Percentiles rank a stretch among this genome's conserved stretches.
Conservation (phyloP, 1,284 basidiomycete genomes). For the Trametes versicolor region DNA sequence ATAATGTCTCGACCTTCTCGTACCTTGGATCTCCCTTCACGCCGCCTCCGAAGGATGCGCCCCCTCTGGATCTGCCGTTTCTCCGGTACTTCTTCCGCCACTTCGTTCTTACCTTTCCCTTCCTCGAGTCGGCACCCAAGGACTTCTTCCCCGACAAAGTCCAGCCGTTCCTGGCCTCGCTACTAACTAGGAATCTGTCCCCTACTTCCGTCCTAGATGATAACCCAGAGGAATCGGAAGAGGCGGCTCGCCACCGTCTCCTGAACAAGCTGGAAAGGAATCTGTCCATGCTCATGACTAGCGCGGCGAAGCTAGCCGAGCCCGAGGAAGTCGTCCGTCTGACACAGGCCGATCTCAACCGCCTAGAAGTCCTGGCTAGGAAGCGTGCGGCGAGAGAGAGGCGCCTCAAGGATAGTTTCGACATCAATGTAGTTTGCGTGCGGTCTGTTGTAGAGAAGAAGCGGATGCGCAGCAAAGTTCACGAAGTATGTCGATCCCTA, state of each 20-base stretch:
- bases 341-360: conserved; percentile 81
- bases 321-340: conserved; percentile 90
- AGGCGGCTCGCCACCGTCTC: conserved; percentile 54
- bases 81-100: conserved; percentile 90
- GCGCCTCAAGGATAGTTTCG: conserved; percentile 69
- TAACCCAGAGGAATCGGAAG: conserved; percentile 61
- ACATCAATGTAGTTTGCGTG: conserved; percentile 91
- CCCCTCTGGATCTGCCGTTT: conserved; percentile 82
- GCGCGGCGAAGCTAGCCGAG: conserved; percentile 84
- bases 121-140: conserved; percentile 86
- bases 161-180: conserved; percentile 89
- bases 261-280: conserved; percentile 85
- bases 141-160: conserved; percentile 93
- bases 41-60: conserved; percentile 70
- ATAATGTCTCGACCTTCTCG: conserved; percentile 79
- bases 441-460: conserved; percentile 84
- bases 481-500: conserved; percentile 68
- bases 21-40: conserved; percentile 89
- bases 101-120: conserved; percentile 93
- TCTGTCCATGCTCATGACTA: conserved; percentile 80
- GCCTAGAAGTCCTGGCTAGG: conserved; percentile 74
- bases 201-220: conserved; percentile 71
- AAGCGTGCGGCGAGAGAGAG: conserved; percentile 62
- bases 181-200: conserved; percentile 83
- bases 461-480: conserved; percentile 81